phyloP scores from a whole-genome alignment of 208 protist genomes.

The Leishmania major region DNA sequence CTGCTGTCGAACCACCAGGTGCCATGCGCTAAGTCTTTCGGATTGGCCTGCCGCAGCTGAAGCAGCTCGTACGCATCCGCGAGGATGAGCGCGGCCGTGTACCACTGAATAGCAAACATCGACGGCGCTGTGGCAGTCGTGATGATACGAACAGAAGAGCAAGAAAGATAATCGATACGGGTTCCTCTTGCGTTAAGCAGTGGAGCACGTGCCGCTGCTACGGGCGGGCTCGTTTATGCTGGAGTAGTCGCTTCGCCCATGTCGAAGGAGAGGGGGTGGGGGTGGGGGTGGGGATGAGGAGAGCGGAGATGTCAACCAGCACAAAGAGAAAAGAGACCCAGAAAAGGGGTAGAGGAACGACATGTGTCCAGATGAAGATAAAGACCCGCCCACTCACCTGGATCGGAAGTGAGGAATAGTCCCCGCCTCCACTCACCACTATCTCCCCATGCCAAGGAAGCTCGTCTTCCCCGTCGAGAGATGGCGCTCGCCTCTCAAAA shows the following conservation, averaged over 20 bases:
- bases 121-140: neutral
- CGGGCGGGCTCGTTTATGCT: neutral
- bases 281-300: neutral
- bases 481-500: neutral
- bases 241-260: neutral
- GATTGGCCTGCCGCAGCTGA: conserved; percentile 27
- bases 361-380: neutral
- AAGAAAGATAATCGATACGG: neutral
- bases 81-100: conserved; percentile 39
- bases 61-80: conserved; percentile 41
- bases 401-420: neutral
- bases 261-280: neutral
- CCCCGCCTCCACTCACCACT: neutral
- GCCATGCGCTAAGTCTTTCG: conserved; percentile 22
- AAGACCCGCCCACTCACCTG: neutral
- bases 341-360: neutral
- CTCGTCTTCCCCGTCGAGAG: neutral
- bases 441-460: neutral
- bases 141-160: neutral
- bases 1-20: conserved; percentile 52
- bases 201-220: neutral
- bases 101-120: conserved; percentile 61
- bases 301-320: neutral
- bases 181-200: neutral
- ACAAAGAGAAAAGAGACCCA: neutral